Evolutionary conservation across 306 rosid genomes (phyloP), one percentile per base, ranked within the genome.

Genomic region (Rubus parviflorus): DNA sequence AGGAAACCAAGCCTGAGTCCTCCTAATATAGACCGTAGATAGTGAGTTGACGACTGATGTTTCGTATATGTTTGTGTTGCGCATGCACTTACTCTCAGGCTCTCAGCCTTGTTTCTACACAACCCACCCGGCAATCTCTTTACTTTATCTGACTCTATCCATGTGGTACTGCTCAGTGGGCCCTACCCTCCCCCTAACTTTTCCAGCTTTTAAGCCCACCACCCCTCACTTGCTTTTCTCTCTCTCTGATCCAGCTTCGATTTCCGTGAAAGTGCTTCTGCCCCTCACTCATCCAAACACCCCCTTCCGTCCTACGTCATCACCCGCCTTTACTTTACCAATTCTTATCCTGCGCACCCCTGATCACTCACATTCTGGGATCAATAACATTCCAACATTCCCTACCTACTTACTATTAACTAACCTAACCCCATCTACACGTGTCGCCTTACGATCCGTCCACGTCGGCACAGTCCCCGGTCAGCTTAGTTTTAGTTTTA

Each of bases 91-190:
- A n/a, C 6, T 45, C 48, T 11, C 13, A 45, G 13, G 8, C 48
- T 0, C 49, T 47, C 51, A 9, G 16, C 0, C 51, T 47, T 46
- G 6, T 62, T 30, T 16, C 41, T 7, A 35, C 68, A 62, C 43
- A 1, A 19, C 20, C n/a, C n/a, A n/a, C 64, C 54, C 52, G 62
- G 77, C 77, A 46, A 46, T 58, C 75, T 66, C 83, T 49, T 58
- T 71, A 76, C 93, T 87, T 86, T 88, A 75, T 84, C 96, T 87
- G 94, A 89, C 93, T 86, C 68, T 47, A 75, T 82, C 83, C 97
- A 90, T 92, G 98, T 92, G 97, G 80, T 82, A 87, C 85, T 83
- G 6, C 68, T 23, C 93, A 60, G 78, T 72, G 82, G 76, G 54
- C 67, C 89, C 92, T 93, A 87, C 84, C 45, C 71, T 2, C 72